phyloP scores from a whole-genome alignment of 1,284 basidiomycete species.

The Cryptococcus neoformans region DNA sequence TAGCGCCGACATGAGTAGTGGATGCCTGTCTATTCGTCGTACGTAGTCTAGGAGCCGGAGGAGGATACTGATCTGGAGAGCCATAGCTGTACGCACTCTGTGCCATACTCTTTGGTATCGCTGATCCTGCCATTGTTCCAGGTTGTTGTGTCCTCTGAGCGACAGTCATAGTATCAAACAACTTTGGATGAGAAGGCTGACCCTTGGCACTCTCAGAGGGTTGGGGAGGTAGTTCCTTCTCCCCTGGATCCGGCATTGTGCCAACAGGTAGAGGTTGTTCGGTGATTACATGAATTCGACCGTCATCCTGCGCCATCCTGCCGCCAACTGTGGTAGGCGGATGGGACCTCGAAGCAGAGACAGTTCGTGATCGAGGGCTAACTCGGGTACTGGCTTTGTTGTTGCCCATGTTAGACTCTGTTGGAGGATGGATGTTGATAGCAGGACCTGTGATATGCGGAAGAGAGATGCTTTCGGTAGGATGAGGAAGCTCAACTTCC shows the following conservation, averaged over 20 bases:
- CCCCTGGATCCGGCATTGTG: constrained; percentile 17
- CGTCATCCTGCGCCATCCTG: background rate
- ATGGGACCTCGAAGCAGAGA: constrained; percentile 1
- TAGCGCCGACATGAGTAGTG: background rate
- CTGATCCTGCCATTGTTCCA: background rate
- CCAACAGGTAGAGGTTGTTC: constrained; percentile 13
- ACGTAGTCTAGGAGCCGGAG: background rate
- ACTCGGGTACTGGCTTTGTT: background rate
- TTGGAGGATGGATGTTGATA: constrained; percentile 42
- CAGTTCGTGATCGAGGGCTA: background rate
- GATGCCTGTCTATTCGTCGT: no score
- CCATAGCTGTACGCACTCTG: background rate
- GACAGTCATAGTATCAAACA: background rate
- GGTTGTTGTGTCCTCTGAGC: background rate
- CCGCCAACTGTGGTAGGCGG: background rate
- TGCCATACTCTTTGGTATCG: background rate
- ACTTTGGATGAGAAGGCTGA: background rate
- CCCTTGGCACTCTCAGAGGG: constrained; percentile 26
- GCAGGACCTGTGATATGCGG: constrained; percentile 21
- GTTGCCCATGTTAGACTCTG: constrained; percentile 25
- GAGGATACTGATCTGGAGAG: constrained; percentile 1
- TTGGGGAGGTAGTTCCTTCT: constrained; percentile 29
- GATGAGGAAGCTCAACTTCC: constrained; percentile 36
- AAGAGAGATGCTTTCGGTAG: constrained; percentile 16
- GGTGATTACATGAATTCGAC: constrained; percentile 11